Percentiles rank a stretch among this genome's conserved stretches.
These are phyloP conservation scores for Simplicillium sp. DNA, from an alignment of 2,329 filamentous ascomycete species.

Conservation along the genomic window DNA sequence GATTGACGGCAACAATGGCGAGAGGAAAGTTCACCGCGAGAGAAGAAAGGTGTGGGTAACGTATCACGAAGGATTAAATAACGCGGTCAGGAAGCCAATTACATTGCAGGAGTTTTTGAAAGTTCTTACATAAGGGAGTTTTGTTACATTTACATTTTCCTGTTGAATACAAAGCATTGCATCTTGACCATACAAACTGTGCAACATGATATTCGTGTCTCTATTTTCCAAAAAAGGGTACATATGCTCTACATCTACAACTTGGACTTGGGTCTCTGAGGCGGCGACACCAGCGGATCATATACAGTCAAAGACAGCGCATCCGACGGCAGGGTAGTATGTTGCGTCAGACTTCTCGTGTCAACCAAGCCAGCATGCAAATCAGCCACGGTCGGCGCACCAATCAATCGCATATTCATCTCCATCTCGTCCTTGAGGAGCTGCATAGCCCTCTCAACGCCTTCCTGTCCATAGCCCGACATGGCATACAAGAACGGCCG, in stretches of 20 bases:
- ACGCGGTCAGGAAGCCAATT: constrained; percentile 84
- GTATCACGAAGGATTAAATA: constrained; percentile 84
- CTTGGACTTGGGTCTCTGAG: constrained; percentile 43
- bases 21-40: constrained; percentile 28
- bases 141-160: background rate
- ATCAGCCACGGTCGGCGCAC: constrained; percentile 64
- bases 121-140: constrained; percentile 29
- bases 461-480: constrained; percentile 78
- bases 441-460: constrained; percentile 88
- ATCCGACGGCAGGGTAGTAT: constrained; percentile 40
- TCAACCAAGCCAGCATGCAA: constrained; percentile 77
- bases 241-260: constrained; percentile 22
- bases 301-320: constrained; percentile 39
- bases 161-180: background rate
- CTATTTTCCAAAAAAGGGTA: background rate
- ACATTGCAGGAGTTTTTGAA: constrained; percentile 69
- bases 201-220: background rate
- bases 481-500: constrained; percentile 94
- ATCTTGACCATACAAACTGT: background rate
- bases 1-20: constrained; percentile 27
- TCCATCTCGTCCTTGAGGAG: constrained; percentile 93
- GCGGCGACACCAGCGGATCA: constrained; percentile 41
- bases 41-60: constrained; percentile 70
- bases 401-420: constrained; percentile 97
- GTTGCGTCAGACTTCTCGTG: constrained; percentile 53